Conservation (phyloP, 441 rosid genomes). For the Syzygium malaccense region DNA sequence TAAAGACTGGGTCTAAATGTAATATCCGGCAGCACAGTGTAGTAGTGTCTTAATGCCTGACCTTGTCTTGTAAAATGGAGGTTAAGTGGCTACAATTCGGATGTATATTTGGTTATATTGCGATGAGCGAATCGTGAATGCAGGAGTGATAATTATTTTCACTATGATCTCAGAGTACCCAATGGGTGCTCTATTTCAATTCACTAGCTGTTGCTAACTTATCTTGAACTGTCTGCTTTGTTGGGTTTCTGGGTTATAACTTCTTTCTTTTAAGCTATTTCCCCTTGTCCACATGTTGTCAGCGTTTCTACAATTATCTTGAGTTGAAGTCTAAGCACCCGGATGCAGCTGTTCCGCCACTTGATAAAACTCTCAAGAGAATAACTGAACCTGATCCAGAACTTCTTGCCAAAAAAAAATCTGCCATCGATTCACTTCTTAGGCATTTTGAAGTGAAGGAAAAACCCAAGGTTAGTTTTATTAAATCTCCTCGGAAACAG, state of each 20-base stretch:
- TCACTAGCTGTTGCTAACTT: background rate
- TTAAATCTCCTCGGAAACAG: background rate
- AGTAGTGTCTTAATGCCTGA: background rate
- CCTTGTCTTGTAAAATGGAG: background rate
- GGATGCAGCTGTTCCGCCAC: conserved; percentile 74
- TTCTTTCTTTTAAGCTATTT: background rate
- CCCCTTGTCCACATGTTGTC: conserved; percentile 5
- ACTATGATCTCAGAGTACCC: background rate
- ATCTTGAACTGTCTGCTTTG: background rate
- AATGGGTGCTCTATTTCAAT: background rate
- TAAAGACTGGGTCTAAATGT: background rate
- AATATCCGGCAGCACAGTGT: background rate
- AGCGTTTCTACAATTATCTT: conserved; percentile 75
- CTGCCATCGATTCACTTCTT: conserved; percentile 34
- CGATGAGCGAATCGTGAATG: background rate
- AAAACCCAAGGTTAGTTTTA: conserved; percentile 62
- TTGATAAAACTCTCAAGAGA: conserved; percentile 68
- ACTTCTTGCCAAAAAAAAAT: conserved; percentile 40
- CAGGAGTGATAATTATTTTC: background rate
- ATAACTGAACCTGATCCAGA: conserved; percentile 65
- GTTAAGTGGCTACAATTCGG: background rate
- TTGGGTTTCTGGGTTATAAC: background rate
- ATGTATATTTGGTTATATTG: background rate
- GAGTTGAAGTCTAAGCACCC: conserved; percentile 69
- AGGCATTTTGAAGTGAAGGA: conserved; percentile 67